Evolutionary conservation across 257 asterid genomes (phyloP), one percentile per base, ranked within the genome.

Genomic region (Gentiana straminea): DNA sequence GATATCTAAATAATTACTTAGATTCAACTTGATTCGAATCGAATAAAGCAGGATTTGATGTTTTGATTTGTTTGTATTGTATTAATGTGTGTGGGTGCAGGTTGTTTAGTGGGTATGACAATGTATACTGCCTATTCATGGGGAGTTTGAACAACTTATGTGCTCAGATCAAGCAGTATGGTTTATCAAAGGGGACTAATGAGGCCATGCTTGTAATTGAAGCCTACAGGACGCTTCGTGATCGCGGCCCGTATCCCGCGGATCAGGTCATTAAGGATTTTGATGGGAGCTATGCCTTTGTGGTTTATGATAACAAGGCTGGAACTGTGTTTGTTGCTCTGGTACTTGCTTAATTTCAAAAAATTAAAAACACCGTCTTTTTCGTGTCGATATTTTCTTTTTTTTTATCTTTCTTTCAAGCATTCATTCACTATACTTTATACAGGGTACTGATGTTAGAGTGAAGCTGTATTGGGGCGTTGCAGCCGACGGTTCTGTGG

Each of bases 171-270:
- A 89, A 72, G 65, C 89, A 81, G 51, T 89, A 86, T 54, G 94
- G 97, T 11, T 57, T 86, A 32, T 61, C 94, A 5, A 81, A 79
- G 64, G 70, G 62, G 43, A 60, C 86, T 9, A 75, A 89, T n/a
- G 97, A 89, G 68, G 97, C 94, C 32, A 79, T 83, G 92, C 68
- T 86, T 3, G 87, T 81, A 44, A 83, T 86, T 34, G 92, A 89
- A 57, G 97, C 94, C 0, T 89, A 89, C 13, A 52, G 87, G 55
- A 86, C 97, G 0, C 81, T 89, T 7, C 62, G 97, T 8, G 97
- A 89, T 74, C 70, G 97, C 1, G 92, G 89, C 3, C 97, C 97
- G 0, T 85, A 85, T 51, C 97, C 97, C n/a, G 92, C 94, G 1
- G 92, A 86, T 46, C 97, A 83, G 50, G 92, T 89, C 34, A 69